Conservation (phyloP, 2,329 filamentous ascomycete genomes). For the Sarocladiaceae sp. region DNA sequence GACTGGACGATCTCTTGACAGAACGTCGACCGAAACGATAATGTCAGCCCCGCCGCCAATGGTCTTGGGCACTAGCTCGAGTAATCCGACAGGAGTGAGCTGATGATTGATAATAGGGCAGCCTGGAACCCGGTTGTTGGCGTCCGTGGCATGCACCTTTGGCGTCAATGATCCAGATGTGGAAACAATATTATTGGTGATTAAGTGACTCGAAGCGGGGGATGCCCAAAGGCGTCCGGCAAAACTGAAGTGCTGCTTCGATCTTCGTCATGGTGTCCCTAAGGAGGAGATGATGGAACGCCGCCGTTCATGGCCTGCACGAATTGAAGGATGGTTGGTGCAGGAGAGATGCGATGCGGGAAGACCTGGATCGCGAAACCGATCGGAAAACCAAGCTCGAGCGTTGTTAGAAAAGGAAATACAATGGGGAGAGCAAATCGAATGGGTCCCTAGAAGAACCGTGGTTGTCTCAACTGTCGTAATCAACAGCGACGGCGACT, state of each 20-base stretch:
- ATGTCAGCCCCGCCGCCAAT: neutral
- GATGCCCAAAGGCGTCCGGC: conserved; percentile 5
- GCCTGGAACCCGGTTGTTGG: conserved; percentile 5
- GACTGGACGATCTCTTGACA: neutral
- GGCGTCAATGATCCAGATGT: neutral
- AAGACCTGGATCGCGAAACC: neutral
- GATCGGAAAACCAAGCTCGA: neutral
- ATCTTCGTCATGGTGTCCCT: conserved; percentile 1
- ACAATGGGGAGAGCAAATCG: neutral
- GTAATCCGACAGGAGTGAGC: neutral
- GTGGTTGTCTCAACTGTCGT: neutral
- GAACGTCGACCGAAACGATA: neutral
- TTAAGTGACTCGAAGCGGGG: neutral
- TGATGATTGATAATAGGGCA: neutral
- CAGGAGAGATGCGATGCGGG: neutral
- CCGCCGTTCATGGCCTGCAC: conserved; percentile 1
- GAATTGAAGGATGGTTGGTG: neutral
- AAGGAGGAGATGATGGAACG: conserved; percentile 5
- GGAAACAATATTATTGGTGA: neutral
- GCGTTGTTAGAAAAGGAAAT: neutral
- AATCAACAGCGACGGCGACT: neutral
- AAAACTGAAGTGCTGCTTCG: conserved; percentile 2
- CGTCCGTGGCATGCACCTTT: conserved; percentile 1
- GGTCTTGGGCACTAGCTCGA: neutral
- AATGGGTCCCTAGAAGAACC: conserved; percentile 9